Evolutionary conservation across 1,139 yeast species (phyloP).

Genomic region (Kurtzmaniella quercitrusa): DNA sequence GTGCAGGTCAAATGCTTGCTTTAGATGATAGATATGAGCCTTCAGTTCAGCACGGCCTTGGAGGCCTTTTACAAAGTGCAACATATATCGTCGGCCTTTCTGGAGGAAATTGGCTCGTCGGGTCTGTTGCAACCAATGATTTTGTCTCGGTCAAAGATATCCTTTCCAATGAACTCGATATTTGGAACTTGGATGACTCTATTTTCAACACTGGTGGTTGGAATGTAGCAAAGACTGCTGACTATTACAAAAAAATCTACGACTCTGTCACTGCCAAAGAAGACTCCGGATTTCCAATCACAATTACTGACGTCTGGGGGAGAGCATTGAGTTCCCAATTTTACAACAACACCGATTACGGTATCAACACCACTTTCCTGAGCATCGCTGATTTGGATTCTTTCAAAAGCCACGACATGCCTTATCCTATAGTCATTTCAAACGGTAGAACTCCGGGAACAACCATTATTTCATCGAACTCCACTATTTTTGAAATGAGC

Average conservation of each 20-base stretch:
- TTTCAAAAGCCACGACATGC: constrained; percentile 34
- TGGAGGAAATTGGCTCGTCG: constrained; percentile 45
- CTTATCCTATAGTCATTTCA: constrained; percentile 39
- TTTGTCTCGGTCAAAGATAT: constrained; percentile 37
- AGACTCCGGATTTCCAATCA: constrained; percentile 33
- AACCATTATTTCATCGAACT: constrained; percentile 29
- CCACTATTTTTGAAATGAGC: constrained; percentile 38
- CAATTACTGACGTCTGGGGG: constrained; percentile 46
- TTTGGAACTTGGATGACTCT: constrained; percentile 40
- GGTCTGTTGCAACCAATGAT: constrained; percentile 33
- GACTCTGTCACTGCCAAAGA: constrained; percentile 27
- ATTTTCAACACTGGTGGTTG: constrained; percentile 39
- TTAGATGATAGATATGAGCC: constrained; percentile 30
- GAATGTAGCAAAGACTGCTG: constrained; percentile 28
- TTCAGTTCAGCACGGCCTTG: constrained; percentile 27
- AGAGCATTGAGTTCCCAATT: constrained; percentile 39
- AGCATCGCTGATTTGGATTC: constrained; percentile 23
- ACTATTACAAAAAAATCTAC: constrained; percentile 29
- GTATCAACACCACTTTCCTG: constrained; percentile 38
- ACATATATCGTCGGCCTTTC: constrained; percentile 40
- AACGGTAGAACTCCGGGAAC: constrained; percentile 38
- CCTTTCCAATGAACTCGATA: constrained; percentile 19
- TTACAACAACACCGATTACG: constrained; percentile 21
- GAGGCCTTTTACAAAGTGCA: constrained; percentile 38
- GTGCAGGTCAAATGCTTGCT: constrained; percentile 40